Conservation (phyloP, 257 asterid genomes). For the Salvia splendens region DNA sequence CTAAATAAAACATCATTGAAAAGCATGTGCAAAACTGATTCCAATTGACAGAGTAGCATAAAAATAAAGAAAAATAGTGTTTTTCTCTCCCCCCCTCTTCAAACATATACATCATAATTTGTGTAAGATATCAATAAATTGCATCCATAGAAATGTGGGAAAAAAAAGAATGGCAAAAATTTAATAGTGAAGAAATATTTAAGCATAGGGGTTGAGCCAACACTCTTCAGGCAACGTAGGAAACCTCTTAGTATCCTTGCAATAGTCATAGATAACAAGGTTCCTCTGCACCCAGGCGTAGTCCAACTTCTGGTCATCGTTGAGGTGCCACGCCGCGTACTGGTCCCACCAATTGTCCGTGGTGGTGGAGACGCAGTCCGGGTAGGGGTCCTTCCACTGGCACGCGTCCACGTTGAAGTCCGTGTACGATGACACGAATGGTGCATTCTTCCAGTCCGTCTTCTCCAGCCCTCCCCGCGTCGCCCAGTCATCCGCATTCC, state of each 20-base stretch:
- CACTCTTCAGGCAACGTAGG: slow-evolving; percentile 76
- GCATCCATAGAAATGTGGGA: slow-evolving; percentile 1
- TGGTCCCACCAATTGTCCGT: slow-evolving; percentile 93
- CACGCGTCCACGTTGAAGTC: slow-evolving; percentile 77
- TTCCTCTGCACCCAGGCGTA: slow-evolving; percentile 88
- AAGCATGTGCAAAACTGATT: too few relatives aligned
- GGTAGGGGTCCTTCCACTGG: slow-evolving; percentile 86
- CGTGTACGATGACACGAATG: slow-evolving; percentile 86
- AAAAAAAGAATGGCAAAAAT: too few relatives aligned
- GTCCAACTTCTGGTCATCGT: slow-evolving; percentile 62
- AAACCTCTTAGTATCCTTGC: slow-evolving; percentile 66
- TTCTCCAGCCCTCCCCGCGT: slow-evolving; percentile 93
- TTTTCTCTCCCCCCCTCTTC: too few relatives aligned
- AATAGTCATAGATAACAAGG: slow-evolving; percentile 82
- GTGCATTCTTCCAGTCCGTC: slow-evolving; percentile 88
- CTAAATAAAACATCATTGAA: too few relatives aligned
- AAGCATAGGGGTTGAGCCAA: slow-evolving; percentile 70
- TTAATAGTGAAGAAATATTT: neutral
- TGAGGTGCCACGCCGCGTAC: slow-evolving; percentile 75
- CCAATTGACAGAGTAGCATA: too few relatives aligned
- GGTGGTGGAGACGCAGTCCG: slow-evolving; percentile 80
- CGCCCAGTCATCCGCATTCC: slow-evolving; percentile 99
- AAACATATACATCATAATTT: slow-evolving; percentile 3
- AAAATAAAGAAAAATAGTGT: too few relatives aligned
- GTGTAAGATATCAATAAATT: too few relatives aligned